Evolutionary conservation across 2,329 filamentous ascomycete species (phyloP).

Genomic region (Raffaelea albimanens): DNA sequence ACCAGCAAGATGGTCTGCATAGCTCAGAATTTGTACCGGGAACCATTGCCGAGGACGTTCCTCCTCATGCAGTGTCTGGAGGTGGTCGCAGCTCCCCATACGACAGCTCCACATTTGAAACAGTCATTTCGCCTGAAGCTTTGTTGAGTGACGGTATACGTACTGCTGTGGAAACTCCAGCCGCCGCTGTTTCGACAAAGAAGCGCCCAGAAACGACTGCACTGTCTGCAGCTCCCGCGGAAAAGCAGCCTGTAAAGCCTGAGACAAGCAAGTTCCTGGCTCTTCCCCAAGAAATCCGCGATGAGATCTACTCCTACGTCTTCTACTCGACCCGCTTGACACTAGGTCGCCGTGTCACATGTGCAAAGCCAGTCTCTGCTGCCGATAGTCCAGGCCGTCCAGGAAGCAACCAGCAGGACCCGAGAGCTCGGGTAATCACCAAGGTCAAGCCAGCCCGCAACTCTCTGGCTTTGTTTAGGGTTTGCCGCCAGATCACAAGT

Average conservation of each 20-base stretch:
- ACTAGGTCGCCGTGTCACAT: conserved; percentile 11
- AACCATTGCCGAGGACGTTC: too few species aligned
- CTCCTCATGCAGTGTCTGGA: too few species aligned
- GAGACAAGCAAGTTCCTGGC: conserved; percentile 8
- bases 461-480: conserved; percentile 12
- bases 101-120: too few species aligned
- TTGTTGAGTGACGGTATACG: too few species aligned
- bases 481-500: conserved; percentile 13
- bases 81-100: too few species aligned
- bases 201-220: too few species aligned
- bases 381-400: not conserved
- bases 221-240: not conserved
- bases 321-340: conserved; percentile 13
- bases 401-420: too few species aligned
- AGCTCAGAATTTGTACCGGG: too few species aligned
- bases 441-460: conserved; percentile 11
- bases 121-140: too few species aligned
- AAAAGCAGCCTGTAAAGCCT: not conserved
- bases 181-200: too few species aligned
- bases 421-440: conserved; percentile 1
- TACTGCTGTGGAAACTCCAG: too few species aligned
- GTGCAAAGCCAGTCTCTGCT: conserved; percentile 1
- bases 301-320: conserved; percentile 12
- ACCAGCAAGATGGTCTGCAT: too few species aligned
- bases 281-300: conserved; percentile 13